phyloP scores from a whole-genome alignment of 768 basidiomycete genomes.

The Trametopsis cervina region DNA sequence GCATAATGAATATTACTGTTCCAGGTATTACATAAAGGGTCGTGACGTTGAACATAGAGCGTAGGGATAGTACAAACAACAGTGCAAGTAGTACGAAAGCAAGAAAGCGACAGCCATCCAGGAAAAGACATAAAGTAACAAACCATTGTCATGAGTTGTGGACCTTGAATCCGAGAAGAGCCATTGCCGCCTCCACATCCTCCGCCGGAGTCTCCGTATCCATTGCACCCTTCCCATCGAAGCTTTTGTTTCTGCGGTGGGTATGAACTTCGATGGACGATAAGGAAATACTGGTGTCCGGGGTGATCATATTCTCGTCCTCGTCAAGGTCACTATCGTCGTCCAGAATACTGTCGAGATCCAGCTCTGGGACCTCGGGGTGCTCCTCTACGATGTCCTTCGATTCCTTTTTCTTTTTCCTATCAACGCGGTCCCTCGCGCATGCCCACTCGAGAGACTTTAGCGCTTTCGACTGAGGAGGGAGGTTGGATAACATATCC shows the following conservation, averaged over 20 bases:
- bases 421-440: conserved; percentile 11
- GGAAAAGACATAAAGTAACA: too few relatives aligned
- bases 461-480: conserved; percentile 35
- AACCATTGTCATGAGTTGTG: not conserved
- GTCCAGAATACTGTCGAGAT: conserved; percentile 5
- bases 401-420: not conserved
- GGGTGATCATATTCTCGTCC: conserved; percentile 8
- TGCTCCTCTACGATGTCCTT: conserved; percentile 1
- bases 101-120: not conserved
- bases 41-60: not conserved
- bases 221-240: not conserved
- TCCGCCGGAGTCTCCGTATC: conserved; percentile 1
- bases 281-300: conserved; percentile 8
- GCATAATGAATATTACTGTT: not conserved
- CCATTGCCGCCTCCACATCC: conserved; percentile 13
- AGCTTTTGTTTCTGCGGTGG: not conserved
- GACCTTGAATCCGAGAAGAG: conserved; percentile 12
- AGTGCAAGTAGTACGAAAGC: not conserved
- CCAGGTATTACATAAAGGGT: not conserved
- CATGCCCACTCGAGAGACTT: conserved; percentile 45
- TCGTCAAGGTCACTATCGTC: conserved; percentile 9
- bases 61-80: not conserved
- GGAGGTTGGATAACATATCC: conserved; percentile 36
- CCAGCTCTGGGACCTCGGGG: conserved; percentile 7
- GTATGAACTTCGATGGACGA: not conserved